A percentile compares a stretch with the other conserved stretches of the same genome.
phyloP scores from a whole-genome alignment of 1,139 yeast genomes.

The Pichia sp. region DNA sequence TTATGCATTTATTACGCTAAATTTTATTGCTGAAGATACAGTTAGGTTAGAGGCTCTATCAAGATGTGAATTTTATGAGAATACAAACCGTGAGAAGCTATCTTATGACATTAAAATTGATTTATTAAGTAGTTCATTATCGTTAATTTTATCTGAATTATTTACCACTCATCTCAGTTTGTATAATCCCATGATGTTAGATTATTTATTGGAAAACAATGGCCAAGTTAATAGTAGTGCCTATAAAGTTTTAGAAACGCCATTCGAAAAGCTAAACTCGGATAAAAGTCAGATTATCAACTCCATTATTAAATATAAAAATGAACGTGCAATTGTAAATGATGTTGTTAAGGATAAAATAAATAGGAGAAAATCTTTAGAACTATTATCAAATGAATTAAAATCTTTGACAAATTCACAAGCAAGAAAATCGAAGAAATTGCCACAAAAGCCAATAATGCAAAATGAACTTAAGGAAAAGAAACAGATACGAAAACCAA shows the following conservation, averaged over 20 bases:
- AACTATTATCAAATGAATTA: background rate
- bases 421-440: background rate
- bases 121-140: conserved; percentile 14
- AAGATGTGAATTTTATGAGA: conserved; percentile 6
- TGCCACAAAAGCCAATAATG: background rate
- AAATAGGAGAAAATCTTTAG: conserved; percentile 8
- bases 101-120: conserved; percentile 8
- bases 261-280: background rate
- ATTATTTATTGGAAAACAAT: conserved; percentile 16
- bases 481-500: background rate
- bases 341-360: conserved; percentile 1
- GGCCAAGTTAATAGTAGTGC: conserved; percentile 11
- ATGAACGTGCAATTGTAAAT: conserved; percentile 6
- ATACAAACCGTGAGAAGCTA: conserved; percentile 2
- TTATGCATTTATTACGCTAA: conserved; percentile 43
- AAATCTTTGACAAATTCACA: background rate
- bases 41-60: conserved; percentile 23
- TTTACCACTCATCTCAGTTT: conserved; percentile 17
- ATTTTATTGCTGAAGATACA: conserved; percentile 27
- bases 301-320: background rate
- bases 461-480: background rate
- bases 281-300: background rate
- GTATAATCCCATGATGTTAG: conserved; percentile 16
- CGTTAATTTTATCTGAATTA: conserved; percentile 15
- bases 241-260: conserved; percentile 2